Evolutionary conservation across 2,329 filamentous ascomycete species (phyloP).

Genomic region (Bretziella fagacearum): DNA sequence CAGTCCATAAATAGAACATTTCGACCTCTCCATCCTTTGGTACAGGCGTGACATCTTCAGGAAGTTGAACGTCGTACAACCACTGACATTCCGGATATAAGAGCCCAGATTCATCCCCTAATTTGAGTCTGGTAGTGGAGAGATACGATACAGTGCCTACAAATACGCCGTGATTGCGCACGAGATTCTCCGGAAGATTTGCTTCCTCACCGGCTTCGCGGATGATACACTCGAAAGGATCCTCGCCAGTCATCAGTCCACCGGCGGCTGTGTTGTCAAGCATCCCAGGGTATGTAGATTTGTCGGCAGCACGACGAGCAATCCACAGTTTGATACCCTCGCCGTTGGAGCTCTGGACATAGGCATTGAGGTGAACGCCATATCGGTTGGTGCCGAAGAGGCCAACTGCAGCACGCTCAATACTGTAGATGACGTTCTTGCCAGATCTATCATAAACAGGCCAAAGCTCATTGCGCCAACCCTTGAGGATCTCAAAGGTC

Average conservation of each 20-base stretch:
- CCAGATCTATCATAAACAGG: slow-evolving; percentile 53
- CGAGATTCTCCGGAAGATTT: slow-evolving; percentile 51
- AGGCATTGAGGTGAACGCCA: slow-evolving; percentile 68
- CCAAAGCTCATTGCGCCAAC: slow-evolving; percentile 70
- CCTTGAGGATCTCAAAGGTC: slow-evolving; percentile 55
- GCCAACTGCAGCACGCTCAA: slow-evolving; percentile 59
- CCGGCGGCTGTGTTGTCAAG: slow-evolving; percentile 85
- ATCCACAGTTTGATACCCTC: slow-evolving; percentile 61
- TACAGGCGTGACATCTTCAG: slow-evolving; percentile 46
- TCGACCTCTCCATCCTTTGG: slow-evolving; percentile 84
- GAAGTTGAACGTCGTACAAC: slow-evolving; percentile 73
- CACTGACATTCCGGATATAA: slow-evolving; percentile 87
- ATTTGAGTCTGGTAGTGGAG: slow-evolving; percentile 63
- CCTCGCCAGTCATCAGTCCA: slow-evolving; percentile 62
- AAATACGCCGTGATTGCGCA: slow-evolving; percentile 40
- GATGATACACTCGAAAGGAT: slow-evolving; percentile 63
- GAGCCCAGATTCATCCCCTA: slow-evolving; percentile 36
- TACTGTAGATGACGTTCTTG: slow-evolving; percentile 45
- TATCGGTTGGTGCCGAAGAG: slow-evolving; percentile 64
- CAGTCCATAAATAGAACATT: slow-evolving; percentile 58
- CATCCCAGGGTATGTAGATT: slow-evolving; percentile 81
- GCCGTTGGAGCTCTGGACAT: slow-evolving; percentile 30
- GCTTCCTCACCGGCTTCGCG: slow-evolving; percentile 85
- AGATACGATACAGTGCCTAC: slow-evolving; percentile 69
- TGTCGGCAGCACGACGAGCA: slow-evolving; percentile 54